These are phyloP conservation scores for Halenospora varia DNA, from an alignment of 495 filamentous ascomycete species.

Conservation along the genomic window DNA sequence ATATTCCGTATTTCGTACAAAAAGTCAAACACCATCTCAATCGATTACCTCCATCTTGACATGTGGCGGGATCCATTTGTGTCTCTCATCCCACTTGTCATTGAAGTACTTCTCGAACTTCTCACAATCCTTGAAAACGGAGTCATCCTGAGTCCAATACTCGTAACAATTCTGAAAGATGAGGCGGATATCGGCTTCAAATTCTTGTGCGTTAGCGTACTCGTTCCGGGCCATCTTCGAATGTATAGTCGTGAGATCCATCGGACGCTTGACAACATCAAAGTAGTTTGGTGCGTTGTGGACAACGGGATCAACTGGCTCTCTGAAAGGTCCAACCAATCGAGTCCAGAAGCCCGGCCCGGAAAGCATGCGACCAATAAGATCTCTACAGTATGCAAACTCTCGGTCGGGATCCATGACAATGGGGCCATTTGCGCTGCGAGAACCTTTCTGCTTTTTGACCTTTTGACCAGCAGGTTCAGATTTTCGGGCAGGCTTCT, in stretches of 20 bases:
- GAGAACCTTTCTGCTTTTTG: conserved; percentile 1
- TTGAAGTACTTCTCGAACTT: conserved; percentile 72
- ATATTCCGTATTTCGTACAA: too few species aligned
- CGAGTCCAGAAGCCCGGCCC: conserved; percentile 57
- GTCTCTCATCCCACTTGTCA: conserved; percentile 68
- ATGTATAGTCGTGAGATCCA: conserved; percentile 81
- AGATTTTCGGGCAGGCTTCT: conserved; percentile 33
- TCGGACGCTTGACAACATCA: conserved; percentile 90
- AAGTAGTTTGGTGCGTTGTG: conserved; percentile 92
- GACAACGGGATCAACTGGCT: conserved; percentile 86
- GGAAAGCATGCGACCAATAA: conserved; percentile 48
- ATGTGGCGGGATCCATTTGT: conserved; percentile 56
- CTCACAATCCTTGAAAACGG: conserved; percentile 65
- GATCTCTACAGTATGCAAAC: conserved; percentile 45
- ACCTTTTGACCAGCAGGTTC: conserved; percentile 12
- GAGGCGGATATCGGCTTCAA: conserved; percentile 75
- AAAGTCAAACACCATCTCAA: too few species aligned
- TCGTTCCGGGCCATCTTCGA: conserved; percentile 72
- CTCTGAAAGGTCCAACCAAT: conserved; percentile 63
- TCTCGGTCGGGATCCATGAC: conserved; percentile 35
- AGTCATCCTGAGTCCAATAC: conserved; percentile 79
- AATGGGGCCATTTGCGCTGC: conserved; percentile 24
- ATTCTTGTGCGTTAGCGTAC: conserved; percentile 79
- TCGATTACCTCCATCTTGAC: conserved; percentile 24
- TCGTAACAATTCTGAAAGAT: conserved; percentile 89